phyloP scores from a whole-genome alignment of 441 rosid genomes.

The Jatropha multifida region DNA sequence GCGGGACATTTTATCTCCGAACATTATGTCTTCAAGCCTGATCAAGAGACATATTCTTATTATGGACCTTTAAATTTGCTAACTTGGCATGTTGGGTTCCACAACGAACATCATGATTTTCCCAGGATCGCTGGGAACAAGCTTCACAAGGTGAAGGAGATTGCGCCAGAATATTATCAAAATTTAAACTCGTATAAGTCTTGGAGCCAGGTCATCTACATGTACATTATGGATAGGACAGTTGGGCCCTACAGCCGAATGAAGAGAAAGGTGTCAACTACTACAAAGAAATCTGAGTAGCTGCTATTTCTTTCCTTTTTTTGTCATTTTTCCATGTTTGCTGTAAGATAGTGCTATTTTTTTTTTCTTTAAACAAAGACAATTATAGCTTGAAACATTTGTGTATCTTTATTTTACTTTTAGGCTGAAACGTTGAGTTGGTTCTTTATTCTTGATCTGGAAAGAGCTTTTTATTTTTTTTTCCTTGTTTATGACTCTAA shows the following conservation, averaged over 20 bases:
- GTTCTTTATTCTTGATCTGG: constrained; percentile 12
- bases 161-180: constrained; percentile 78
- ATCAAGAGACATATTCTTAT: constrained; percentile 88
- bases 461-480: neutral
- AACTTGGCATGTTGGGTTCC: constrained; percentile 85
- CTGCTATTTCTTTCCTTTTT: neutral
- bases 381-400: constrained; percentile 25
- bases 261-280: constrained; percentile 59
- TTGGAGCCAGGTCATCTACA: constrained; percentile 86
- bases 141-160: constrained; percentile 78
- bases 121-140: constrained; percentile 87
- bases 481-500: no score
- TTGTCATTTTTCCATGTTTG: neutral
- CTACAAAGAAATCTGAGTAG: constrained; percentile 57
- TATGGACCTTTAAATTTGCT: constrained; percentile 78
- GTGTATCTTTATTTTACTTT: constrained; percentile 17
- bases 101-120: constrained; percentile 93
- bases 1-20: constrained; percentile 91
- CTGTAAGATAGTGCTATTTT: neutral
- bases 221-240: constrained; percentile 65
- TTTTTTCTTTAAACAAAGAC: neutral
- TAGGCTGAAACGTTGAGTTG: constrained; percentile 2
- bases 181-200: constrained; percentile 56
- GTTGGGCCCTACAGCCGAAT: constrained; percentile 78
- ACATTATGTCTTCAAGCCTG: constrained; percentile 76